Conservation (phyloP, 2,329 filamentous ascomycete species). For the Paecilomyces niveus region DNA sequence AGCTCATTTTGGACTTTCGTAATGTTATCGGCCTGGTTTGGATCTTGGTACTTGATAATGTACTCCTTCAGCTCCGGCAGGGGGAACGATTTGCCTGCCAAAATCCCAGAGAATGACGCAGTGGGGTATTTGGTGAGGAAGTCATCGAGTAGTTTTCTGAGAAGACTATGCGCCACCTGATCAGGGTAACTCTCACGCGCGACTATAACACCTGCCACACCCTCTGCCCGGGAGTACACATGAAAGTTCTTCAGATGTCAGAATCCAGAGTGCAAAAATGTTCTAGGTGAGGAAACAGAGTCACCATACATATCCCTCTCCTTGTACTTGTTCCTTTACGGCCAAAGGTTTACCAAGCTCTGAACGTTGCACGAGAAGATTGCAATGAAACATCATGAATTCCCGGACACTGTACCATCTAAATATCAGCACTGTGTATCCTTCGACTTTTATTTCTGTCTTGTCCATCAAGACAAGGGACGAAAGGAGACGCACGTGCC, state of each 20-base stretch:
- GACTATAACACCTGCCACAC: slow-evolving; percentile 70
- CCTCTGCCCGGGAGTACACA: slow-evolving; percentile 64
- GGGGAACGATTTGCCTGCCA: slow-evolving; percentile 42
- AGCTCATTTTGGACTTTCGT: slow-evolving; percentile 94
- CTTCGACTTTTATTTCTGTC: background rate
- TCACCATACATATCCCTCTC: slow-evolving; percentile 3
- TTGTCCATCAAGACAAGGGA: background rate
- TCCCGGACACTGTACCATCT: slow-evolving; percentile 43
- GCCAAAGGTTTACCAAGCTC: slow-evolving; percentile 74
- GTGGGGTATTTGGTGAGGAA: slow-evolving; percentile 72
- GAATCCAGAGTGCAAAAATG: background rate
- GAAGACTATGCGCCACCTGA: slow-evolving; percentile 76
- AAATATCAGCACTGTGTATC: slow-evolving; percentile 1
- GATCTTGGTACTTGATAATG: slow-evolving; percentile 73
- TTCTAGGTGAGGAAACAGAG: background rate
- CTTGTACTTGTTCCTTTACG: slow-evolving; percentile 52
- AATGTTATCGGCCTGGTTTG: slow-evolving; percentile 82
- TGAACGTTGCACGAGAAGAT: slow-evolving; percentile 81
- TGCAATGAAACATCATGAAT: slow-evolving; percentile 80
- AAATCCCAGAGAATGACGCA: slow-evolving; percentile 54
- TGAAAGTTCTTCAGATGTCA: slow-evolving; percentile 43
- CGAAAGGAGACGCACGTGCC: slow-evolving; percentile 49
- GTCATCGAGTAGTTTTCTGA: slow-evolving; percentile 81
- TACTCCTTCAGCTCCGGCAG: slow-evolving; percentile 77
- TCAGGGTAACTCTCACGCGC: slow-evolving; percentile 68